Conservation (phyloP, 2,329 filamentous ascomycete genomes). For the Scedosporium apiospermum region DNA sequence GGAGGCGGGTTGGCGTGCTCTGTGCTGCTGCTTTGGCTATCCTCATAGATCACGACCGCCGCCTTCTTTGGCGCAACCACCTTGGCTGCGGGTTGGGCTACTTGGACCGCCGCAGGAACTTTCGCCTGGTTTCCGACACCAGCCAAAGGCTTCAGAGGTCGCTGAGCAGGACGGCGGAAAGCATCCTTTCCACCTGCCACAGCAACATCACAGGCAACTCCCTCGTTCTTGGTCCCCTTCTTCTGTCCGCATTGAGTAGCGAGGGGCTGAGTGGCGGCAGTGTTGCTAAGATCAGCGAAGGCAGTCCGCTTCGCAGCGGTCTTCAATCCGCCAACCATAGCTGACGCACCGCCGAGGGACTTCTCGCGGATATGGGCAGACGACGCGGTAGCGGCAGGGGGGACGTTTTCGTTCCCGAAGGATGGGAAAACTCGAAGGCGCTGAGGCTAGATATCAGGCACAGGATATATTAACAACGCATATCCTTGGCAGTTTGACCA, state of each 20-base stretch:
- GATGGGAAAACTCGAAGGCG: conserved; percentile 39
- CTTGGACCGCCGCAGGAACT: not conserved
- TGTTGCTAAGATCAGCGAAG: conserved; percentile 78
- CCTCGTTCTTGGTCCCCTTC: conserved; percentile 7
- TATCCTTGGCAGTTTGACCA: too few relatives aligned
- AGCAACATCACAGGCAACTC: not conserved
- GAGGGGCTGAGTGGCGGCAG: conserved; percentile 25
- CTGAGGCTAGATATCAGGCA: conserved; percentile 21
- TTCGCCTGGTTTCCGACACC: conserved; percentile 7
- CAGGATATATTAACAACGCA: too few relatives aligned
- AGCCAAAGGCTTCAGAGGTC: conserved; percentile 7
- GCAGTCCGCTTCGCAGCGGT: conserved; percentile 64
- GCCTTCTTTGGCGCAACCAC: conserved; percentile 4
- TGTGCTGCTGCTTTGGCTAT: conserved; percentile 2
- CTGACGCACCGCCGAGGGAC: conserved; percentile 18
- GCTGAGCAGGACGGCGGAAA: conserved; percentile 13
- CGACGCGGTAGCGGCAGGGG: conserved; percentile 46
- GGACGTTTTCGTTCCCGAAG: conserved; percentile 59
- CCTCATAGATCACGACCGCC: conserved; percentile 1
- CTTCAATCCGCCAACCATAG: conserved; percentile 48
- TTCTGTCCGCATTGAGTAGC: conserved; percentile 8
- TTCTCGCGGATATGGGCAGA: conserved; percentile 13
- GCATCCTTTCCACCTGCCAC: conserved; percentile 11
- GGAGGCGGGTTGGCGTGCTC: conserved; percentile 5
- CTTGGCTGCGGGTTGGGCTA: conserved; percentile 2